A percentile compares a stretch with the other conserved stretches of the same genome.
Conservation (phyloP, 306 rosid species). For the Canavalia ensiformis region DNA sequence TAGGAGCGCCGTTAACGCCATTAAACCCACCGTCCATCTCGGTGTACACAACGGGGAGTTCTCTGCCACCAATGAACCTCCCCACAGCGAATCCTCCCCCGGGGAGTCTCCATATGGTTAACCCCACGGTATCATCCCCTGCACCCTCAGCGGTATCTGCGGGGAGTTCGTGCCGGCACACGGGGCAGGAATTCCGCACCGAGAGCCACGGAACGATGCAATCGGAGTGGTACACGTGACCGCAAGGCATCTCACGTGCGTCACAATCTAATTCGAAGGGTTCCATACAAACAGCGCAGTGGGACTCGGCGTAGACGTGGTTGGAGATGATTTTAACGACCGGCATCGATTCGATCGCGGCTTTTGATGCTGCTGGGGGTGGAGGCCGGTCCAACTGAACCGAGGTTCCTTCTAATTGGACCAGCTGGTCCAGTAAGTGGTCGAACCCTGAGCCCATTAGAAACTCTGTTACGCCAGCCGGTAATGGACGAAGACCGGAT, state of each 20-base stretch:
- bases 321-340: slow-evolving; percentile 58
- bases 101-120: slow-evolving; percentile 81
- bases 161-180: slow-evolving; percentile 75
- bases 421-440: slow-evolving; percentile 68
- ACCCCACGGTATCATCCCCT: slow-evolving; percentile 65
- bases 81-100: slow-evolving; percentile 88
- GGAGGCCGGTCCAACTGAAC: slow-evolving; percentile 61
- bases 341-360: slow-evolving; percentile 78
- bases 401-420: slow-evolving; percentile 65
- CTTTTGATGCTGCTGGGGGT: slow-evolving; percentile 60
- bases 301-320: slow-evolving; percentile 65
- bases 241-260: slow-evolving; percentile 83
- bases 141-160: slow-evolving; percentile 10
- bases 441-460: slow-evolving; percentile 79
- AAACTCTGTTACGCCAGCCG: slow-evolving; percentile 65
- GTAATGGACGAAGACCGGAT: slow-evolving; percentile 68
- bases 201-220: slow-evolving; percentile 83
- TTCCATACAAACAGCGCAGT: slow-evolving; percentile 76
- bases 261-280: slow-evolving; percentile 64
- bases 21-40: slow-evolving; percentile 86
- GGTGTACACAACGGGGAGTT: slow-evolving; percentile 79
- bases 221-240: slow-evolving; percentile 74
- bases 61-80: slow-evolving; percentile 77
- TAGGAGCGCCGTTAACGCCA: slow-evolving; percentile 54
- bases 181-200: slow-evolving; percentile 77